Percentiles rank a stretch among this genome's conserved stretches.
phyloP scores from a whole-genome alignment of 2,329 filamentous ascomycete genomes.

The Lasiodiplodia sp. region DNA sequence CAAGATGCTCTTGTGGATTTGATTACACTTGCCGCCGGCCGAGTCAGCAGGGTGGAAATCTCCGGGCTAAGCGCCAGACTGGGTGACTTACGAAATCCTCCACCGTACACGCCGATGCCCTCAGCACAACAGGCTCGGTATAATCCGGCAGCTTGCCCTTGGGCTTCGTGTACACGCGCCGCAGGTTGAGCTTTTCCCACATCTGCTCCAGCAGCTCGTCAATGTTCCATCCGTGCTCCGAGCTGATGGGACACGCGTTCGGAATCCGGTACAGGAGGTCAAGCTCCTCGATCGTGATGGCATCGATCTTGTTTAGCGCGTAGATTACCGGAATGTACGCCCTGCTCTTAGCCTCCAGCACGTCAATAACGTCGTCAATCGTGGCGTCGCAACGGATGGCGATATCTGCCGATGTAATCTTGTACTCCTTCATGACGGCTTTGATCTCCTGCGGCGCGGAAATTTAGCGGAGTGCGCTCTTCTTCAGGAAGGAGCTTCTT shows the following conservation, averaged over 20 bases:
- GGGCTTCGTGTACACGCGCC: slow-evolving; percentile 96
- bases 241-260: slow-evolving; percentile 95
- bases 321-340: slow-evolving; percentile 99
- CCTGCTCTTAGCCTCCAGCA: slow-evolving; percentile 91
- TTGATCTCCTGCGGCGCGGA: slow-evolving; percentile 74
- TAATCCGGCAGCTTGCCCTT: slow-evolving; percentile 97
- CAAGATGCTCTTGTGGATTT: slow-evolving; percentile 94
- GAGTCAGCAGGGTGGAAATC: slow-evolving; percentile 44
- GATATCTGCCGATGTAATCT: slow-evolving; percentile 95
- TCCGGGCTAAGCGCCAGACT: slow-evolving; percentile 8
- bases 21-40: slow-evolving; percentile 75
- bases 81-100: slow-evolving; percentile 87
- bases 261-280: slow-evolving; percentile 96
- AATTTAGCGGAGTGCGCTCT: slow-evolving; percentile 4
- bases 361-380: slow-evolving; percentile 94
- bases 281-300: slow-evolving; percentile 96
- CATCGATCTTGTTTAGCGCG: slow-evolving; percentile 98
- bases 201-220: slow-evolving; percentile 97
- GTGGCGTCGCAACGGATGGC: slow-evolving; percentile 98
- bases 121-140: slow-evolving; percentile 85
- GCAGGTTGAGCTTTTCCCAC: slow-evolving; percentile 96
- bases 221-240: slow-evolving; percentile 94
- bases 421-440: slow-evolving; percentile 96
- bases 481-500: slow-evolving; percentile 27
- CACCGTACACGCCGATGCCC: slow-evolving; percentile 81